phyloP scores from a whole-genome alignment of 1,284 basidiomycete genomes.

The Fomitopsis schrenkii region DNA sequence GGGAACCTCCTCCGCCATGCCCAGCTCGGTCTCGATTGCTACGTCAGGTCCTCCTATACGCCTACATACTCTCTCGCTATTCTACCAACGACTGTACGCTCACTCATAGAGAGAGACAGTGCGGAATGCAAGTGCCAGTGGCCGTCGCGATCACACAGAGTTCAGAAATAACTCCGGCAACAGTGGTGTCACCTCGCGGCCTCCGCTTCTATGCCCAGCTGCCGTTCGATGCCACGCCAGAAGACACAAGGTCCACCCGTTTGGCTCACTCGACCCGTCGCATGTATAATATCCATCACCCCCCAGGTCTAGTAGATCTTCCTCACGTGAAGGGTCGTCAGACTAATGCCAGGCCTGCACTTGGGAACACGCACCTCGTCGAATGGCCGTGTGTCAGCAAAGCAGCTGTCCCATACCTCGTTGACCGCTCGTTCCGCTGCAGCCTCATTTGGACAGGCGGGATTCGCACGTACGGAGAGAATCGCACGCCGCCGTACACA shows the following conservation, averaged over 20 bases:
- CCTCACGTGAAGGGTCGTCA: not conserved
- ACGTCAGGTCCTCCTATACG: not conserved
- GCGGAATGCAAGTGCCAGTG: not conserved
- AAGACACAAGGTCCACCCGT: not conserved
- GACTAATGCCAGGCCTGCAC: not conserved
- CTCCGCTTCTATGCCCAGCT: not conserved
- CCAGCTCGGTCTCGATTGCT: not conserved
- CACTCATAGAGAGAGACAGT: not conserved
- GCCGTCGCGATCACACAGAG: not conserved
- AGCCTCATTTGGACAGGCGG: slow-evolving; percentile 72
- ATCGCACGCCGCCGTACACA: slow-evolving; percentile 90
- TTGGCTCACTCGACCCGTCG: not conserved
- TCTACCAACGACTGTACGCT: not conserved
- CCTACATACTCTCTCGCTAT: not conserved
- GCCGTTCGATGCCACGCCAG: slow-evolving; percentile 1
- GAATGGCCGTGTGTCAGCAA: slow-evolving; percentile 93
- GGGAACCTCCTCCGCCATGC: not conserved
- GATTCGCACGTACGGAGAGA: slow-evolving; percentile 78
- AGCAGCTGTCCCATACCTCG: slow-evolving; percentile 96
- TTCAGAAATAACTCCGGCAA: not conserved
- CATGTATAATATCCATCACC: not conserved
- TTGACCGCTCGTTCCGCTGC: slow-evolving; percentile 89
- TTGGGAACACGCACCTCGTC: slow-evolving; percentile 70
- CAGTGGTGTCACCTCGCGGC: not conserved
- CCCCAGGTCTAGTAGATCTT: slow-evolving; percentile 7